Conservation (phyloP, 2,329 filamentous ascomycete genomes). For the Diaporthe ampelina region DNA sequence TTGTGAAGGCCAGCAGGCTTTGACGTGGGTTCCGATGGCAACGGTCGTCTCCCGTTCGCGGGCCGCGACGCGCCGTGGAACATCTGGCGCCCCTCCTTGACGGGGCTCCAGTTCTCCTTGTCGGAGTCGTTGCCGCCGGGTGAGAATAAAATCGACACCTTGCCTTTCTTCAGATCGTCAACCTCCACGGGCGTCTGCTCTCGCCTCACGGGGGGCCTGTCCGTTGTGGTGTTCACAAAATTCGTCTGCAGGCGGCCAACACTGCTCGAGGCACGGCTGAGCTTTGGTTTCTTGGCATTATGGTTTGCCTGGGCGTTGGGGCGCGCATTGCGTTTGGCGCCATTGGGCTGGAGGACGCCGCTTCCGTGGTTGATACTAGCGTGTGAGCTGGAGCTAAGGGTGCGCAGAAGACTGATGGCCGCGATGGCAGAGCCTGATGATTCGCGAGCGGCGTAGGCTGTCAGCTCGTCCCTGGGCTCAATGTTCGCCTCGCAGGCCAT, state of each 20-base stretch:
- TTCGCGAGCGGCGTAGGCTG: conserved; percentile 82
- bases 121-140: conserved; percentile 81
- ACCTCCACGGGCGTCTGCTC: conserved; percentile 50
- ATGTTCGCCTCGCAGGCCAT: conserved; percentile 87
- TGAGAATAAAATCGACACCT: conserved; percentile 58
- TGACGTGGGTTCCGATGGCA: conserved; percentile 47
- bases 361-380: conserved; percentile 44
- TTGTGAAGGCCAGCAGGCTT: conserved; percentile 44
- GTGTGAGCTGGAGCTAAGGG: conserved; percentile 70
- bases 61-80: conserved; percentile 44
- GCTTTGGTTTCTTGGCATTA: conserved; percentile 72
- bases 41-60: conserved; percentile 50
- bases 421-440: conserved; percentile 83
- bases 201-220: conserved; percentile 54
- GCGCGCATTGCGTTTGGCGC: conserved; percentile 74
- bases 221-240: conserved; percentile 46
- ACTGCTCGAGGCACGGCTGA: conserved; percentile 73
- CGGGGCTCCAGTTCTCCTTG: conserved; percentile 90
- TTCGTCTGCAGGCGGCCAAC: conserved; percentile 70
- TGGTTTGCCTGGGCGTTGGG: conserved; percentile 48
- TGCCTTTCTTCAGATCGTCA: conserved; percentile 57
- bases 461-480: conserved; percentile 81
- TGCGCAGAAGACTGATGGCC: conserved; percentile 85
- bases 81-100: conserved; percentile 59
- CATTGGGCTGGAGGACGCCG: conserved; percentile 66